phyloP scores from a whole-genome alignment of 331 rosid species.

The Dryas integrifolia region DNA sequence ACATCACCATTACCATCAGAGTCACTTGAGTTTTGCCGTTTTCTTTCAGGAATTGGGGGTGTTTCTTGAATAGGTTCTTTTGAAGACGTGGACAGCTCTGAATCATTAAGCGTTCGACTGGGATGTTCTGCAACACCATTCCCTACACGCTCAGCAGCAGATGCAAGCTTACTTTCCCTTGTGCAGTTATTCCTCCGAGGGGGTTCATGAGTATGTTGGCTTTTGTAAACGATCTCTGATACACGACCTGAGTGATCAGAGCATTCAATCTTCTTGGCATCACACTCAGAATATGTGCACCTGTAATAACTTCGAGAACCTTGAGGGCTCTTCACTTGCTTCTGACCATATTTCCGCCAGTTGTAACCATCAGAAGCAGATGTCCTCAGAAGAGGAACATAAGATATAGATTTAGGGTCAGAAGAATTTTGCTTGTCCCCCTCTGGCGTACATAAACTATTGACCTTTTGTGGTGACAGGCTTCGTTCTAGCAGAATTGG shows the following conservation, averaged over 20 bases:
- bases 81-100: slow-evolving; percentile 55
- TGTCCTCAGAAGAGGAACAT: slow-evolving; percentile 51
- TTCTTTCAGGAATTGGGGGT: slow-evolving; percentile 45
- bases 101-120: slow-evolving; percentile 34
- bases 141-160: slow-evolving; percentile 43
- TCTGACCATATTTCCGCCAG: slow-evolving; percentile 99
- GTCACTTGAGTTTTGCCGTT: slow-evolving; percentile 42
- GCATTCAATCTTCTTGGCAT: slow-evolving; percentile 85
- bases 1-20: slow-evolving; percentile 45
- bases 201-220: slow-evolving; percentile 83
- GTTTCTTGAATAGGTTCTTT: slow-evolving; percentile 51
- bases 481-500: slow-evolving; percentile 43
- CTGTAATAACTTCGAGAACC: slow-evolving; percentile 94
- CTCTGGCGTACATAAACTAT: slow-evolving; percentile 22
- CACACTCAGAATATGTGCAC: slow-evolving; percentile 75
- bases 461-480: slow-evolving; percentile 35
- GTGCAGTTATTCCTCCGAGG: slow-evolving; percentile 52
- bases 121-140: slow-evolving; percentile 39
- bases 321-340: slow-evolving; percentile 93
- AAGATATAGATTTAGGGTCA: slow-evolving; percentile 37
- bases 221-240: slow-evolving; percentile 70
- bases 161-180: slow-evolving; percentile 49
- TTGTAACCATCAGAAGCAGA: slow-evolving; percentile 88
- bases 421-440: slow-evolving; percentile 40
- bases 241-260: slow-evolving; percentile 63